Percentiles rank a stretch among this genome's conserved stretches.
These are phyloP conservation scores for Candida ortonii DNA, from an alignment of 805 yeast species.

Conservation along the genomic window DNA sequence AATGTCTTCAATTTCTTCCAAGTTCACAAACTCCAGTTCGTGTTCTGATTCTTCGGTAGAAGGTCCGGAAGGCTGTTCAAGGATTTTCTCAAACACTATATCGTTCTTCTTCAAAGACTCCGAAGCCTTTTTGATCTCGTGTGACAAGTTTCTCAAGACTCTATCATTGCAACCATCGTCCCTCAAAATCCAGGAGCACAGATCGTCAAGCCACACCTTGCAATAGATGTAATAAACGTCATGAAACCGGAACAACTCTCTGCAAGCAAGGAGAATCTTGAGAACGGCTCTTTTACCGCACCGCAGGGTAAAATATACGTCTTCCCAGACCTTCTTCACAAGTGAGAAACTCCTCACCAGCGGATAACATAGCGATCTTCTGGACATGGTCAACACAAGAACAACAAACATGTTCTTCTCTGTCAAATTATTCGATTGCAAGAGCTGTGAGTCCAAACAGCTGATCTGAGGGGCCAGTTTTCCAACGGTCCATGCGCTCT, in stretches of 20 bases:
- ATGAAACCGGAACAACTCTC: constrained; percentile 77
- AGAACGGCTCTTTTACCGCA: constrained; percentile 70
- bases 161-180: constrained; percentile 55
- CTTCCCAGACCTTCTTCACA: constrained; percentile 65
- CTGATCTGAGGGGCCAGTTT: constrained; percentile 77
- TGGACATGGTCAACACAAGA: constrained; percentile 55
- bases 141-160: constrained; percentile 60
- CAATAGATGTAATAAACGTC: constrained; percentile 84
- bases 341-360: constrained; percentile 70
- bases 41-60: constrained; percentile 38
- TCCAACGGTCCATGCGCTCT: constrained; percentile 94
- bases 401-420: constrained; percentile 45
- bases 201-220: constrained; percentile 71
- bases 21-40: constrained; percentile 43
- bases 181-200: constrained; percentile 68
- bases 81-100: constrained; percentile 54
- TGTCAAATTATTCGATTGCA: constrained; percentile 33
- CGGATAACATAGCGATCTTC: constrained; percentile 79
- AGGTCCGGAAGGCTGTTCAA: constrained; percentile 16
- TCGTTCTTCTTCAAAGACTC: constrained; percentile 39
- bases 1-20: constrained; percentile 55
- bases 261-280: constrained; percentile 53
- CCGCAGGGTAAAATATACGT: constrained; percentile 59
- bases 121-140: constrained; percentile 52
- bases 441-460: constrained; percentile 60